Conservation (phyloP, 148 eudicot genomes). For the Chenopodium suecicum region DNA sequence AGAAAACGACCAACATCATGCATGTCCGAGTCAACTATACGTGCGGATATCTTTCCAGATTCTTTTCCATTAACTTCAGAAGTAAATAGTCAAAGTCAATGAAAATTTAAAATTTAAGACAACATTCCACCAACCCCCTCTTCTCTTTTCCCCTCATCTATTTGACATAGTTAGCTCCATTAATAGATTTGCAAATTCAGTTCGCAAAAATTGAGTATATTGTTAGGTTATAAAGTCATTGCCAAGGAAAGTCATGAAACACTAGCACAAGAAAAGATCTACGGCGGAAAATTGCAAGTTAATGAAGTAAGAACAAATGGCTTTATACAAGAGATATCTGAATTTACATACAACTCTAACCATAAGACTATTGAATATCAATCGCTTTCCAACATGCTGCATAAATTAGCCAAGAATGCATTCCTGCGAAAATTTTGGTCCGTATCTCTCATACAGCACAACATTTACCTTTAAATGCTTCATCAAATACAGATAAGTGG, state of each 20-base stretch:
- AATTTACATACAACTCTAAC: too few relatives aligned
- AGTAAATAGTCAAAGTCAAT: conserved; percentile 10
- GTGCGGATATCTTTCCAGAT: conserved; percentile 69
- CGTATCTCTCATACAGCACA: too few relatives aligned
- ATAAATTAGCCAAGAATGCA: too few relatives aligned
- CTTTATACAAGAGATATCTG: not conserved
- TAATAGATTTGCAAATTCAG: too few relatives aligned
- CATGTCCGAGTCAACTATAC: conserved; percentile 95
- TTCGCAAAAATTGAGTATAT: too few relatives aligned
- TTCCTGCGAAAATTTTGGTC: too few relatives aligned
- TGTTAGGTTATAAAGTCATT: not conserved
- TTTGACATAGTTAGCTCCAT: too few relatives aligned
- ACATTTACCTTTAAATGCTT: too few relatives aligned
- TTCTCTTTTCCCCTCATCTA: too few relatives aligned
- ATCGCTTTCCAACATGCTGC: not conserved
- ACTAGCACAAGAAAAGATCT: not conserved
- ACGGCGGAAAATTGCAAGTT: not conserved
- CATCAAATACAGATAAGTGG: too few relatives aligned
- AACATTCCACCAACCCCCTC: too few relatives aligned
- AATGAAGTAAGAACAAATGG: not conserved
- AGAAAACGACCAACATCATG: conserved; percentile 95
- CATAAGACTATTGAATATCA: not conserved
- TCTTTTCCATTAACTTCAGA: conserved; percentile 77
- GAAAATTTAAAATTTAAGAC: not conserved
- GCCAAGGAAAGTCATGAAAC: not conserved